phyloP scores from a whole-genome alignment of 371 early-diverging fungal genomes.

The Haplosporangium sp. region DNA sequence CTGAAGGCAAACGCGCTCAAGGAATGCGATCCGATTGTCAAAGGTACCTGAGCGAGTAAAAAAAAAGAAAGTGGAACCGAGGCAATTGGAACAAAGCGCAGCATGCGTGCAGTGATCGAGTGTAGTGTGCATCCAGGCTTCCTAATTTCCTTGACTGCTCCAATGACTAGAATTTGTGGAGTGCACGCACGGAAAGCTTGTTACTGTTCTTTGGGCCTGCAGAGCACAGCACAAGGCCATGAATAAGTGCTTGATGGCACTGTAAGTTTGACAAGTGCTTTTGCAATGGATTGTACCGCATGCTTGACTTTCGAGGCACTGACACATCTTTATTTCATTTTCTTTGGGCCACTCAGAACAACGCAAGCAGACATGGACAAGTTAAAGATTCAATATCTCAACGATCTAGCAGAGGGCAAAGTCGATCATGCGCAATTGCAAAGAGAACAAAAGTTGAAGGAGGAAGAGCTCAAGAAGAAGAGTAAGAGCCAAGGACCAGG shows the following conservation, averaged over 20 bases:
- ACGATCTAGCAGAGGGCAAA: slow-evolving; percentile 51
- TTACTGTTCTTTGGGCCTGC: slow-evolving; percentile 77
- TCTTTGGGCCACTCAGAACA: slow-evolving; percentile 55
- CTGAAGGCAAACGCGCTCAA: slow-evolving; percentile 72
- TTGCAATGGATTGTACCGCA: slow-evolving; percentile 6
- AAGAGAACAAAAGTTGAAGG: slow-evolving; percentile 38
- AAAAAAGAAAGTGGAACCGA: too few relatives aligned
- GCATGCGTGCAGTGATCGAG: too few relatives aligned
- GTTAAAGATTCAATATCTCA: slow-evolving; percentile 58
- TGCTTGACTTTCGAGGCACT: slow-evolving; percentile 1
- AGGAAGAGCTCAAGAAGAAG: slow-evolving; percentile 47
- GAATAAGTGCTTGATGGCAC: slow-evolving; percentile 77
- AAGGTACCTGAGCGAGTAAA: too few relatives aligned
- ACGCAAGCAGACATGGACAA: slow-evolving; percentile 68
- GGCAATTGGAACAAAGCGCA: too few relatives aligned
- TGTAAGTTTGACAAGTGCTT: slow-evolving; percentile 53
- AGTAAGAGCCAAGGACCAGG: slow-evolving; percentile 34
- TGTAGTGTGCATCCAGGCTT: too few relatives aligned
- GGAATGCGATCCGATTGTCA: slow-evolving; percentile 66
- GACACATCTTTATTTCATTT: slow-evolving; percentile 5
- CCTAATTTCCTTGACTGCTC: background rate
- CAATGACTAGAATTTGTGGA: slow-evolving; percentile 69
- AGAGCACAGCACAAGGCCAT: slow-evolving; percentile 68
- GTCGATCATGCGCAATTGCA: slow-evolving; percentile 50
- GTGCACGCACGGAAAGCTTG: slow-evolving; percentile 73